These are phyloP conservation scores for Mariannaea elegans DNA, from an alignment of 2,329 filamentous ascomycete genomes.

Conservation along the genomic window DNA sequence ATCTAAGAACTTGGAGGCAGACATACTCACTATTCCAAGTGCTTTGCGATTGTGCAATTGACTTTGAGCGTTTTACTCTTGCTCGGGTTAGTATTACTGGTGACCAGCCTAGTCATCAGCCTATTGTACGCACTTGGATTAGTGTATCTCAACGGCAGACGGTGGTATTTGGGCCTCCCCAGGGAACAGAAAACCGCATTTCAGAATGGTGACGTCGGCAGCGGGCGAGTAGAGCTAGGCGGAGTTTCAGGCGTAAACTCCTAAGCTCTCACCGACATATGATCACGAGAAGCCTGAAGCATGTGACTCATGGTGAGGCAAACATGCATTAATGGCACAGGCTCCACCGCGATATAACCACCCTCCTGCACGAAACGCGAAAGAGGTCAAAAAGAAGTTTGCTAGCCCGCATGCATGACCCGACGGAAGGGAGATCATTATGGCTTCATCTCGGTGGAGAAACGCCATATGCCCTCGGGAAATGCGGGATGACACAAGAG, in stretches of 20 bases:
- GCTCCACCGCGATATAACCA: neutral
- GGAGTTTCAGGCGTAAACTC: neutral
- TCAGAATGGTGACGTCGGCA: neutral
- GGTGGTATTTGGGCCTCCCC: neutral
- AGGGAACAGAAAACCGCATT: neutral
- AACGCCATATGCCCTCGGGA: neutral
- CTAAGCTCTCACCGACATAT: neutral
- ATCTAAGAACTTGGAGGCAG: neutral
- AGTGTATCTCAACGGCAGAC: neutral
- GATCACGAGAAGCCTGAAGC: neutral
- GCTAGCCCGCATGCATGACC: neutral
- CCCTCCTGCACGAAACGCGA: neutral
- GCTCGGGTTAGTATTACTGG: neutral
- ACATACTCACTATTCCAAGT: neutral
- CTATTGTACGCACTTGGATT: neutral
- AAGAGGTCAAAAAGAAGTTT: neutral
- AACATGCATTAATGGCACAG: neutral
- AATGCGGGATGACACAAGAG: conserved; percentile 1
- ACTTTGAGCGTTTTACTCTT: neutral
- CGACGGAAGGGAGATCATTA: neutral
- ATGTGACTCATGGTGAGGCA: conserved; percentile 1
- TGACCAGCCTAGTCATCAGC: neutral
- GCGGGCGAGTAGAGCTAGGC: neutral
- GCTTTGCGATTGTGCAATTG: neutral
- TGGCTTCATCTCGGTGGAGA: neutral